phyloP scores from a whole-genome alignment of 23 red algal genomes.

The Gracilaria domingensis region DNA sequence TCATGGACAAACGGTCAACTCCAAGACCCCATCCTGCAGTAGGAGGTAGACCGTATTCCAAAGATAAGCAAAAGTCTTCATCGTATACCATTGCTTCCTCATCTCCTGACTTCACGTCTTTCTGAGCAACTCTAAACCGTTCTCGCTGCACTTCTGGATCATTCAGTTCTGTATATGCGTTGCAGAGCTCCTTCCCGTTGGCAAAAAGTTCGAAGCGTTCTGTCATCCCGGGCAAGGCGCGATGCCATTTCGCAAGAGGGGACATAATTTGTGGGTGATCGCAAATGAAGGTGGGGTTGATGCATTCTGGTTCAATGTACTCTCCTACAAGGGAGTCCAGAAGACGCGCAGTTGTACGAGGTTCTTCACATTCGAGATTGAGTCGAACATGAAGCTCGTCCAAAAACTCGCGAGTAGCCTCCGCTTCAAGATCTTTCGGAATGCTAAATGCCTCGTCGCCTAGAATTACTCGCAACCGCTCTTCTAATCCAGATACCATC shows the following conservation, averaged over 20 bases:
- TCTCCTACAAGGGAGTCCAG: conserved; percentile 93
- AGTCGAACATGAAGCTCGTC: conserved; percentile 61
- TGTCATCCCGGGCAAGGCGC: conserved; percentile 76
- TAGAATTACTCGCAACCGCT: conserved; percentile 55
- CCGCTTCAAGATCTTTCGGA: conserved; percentile 63
- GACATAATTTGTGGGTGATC: conserved; percentile 97
- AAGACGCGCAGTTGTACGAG: conserved; percentile 86
- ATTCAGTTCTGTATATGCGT: conserved; percentile 99
- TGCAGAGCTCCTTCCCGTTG: conserved; percentile 90
- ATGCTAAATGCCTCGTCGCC: conserved; percentile 38
- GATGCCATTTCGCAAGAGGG: conserved; percentile 96
- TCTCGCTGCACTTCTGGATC: conserved; percentile 92
- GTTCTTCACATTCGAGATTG: conserved; percentile 78
- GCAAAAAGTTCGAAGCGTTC: conserved; percentile 99
- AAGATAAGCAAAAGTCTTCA: conserved; percentile 94
- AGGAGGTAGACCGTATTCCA: conserved; percentile 96
- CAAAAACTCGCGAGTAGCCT: conserved; percentile 22
- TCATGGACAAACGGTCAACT: conserved; percentile 93
- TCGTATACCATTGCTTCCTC: conserved; percentile 98
- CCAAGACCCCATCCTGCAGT: conserved; percentile 98
- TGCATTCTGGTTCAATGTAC: conserved; percentile 89
- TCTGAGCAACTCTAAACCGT: conserved; percentile 80
- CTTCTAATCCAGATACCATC: conserved; percentile 84
- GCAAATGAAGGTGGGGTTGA: conserved; percentile 95
- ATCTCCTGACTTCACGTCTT: conserved; percentile 87